Percentiles rank a stretch among this genome's conserved stretches.
Conservation (phyloP, 805 yeast species). For the Wickerhamiella qilinensis region DNA sequence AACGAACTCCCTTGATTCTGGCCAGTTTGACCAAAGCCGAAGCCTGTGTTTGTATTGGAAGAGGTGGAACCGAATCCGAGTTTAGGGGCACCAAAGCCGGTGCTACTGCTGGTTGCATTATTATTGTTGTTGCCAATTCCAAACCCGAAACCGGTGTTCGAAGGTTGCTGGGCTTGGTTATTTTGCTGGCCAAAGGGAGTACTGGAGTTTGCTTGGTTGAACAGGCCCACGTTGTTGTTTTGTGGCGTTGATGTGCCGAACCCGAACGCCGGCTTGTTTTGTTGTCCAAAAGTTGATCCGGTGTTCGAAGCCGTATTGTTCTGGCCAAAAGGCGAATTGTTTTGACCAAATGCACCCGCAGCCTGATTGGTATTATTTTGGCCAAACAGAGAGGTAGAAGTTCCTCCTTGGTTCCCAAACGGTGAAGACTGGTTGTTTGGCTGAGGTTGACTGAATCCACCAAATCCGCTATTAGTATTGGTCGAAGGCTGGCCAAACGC, state of each 20-base stretch:
- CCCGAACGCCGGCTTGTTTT: constrained; percentile 2
- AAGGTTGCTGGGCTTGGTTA: not conserved
- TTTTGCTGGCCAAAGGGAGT: constrained; percentile 13
- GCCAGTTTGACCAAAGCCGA: too few species aligned
- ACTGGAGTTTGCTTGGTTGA: too few species aligned
- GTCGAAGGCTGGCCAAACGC: constrained; percentile 6
- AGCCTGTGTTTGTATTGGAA: constrained; percentile 11
- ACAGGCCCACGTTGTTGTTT: constrained; percentile 21
- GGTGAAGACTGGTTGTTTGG: too few species aligned
- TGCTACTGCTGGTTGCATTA: not conserved
- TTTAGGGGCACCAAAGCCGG: constrained; percentile 4
- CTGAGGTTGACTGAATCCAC: constrained; percentile 21
- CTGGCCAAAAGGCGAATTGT: constrained; percentile 16
- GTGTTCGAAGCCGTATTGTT: too few species aligned
- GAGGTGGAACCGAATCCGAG: constrained; percentile 3
- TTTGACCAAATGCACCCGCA: not conserved
- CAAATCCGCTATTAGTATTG: too few species aligned
- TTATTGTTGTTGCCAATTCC: constrained; percentile 1
- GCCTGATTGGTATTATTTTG: not conserved
- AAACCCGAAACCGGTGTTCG: constrained; percentile 3
- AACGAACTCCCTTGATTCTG: too few species aligned
- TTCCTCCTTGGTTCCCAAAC: too few species aligned
- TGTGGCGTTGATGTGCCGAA: too few species aligned
- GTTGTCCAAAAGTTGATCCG: constrained; percentile 8
- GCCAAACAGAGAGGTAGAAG: not conserved